Conservation (phyloP, 2,329 filamentous ascomycete species). For the Aspergillus piperis region DNA sequence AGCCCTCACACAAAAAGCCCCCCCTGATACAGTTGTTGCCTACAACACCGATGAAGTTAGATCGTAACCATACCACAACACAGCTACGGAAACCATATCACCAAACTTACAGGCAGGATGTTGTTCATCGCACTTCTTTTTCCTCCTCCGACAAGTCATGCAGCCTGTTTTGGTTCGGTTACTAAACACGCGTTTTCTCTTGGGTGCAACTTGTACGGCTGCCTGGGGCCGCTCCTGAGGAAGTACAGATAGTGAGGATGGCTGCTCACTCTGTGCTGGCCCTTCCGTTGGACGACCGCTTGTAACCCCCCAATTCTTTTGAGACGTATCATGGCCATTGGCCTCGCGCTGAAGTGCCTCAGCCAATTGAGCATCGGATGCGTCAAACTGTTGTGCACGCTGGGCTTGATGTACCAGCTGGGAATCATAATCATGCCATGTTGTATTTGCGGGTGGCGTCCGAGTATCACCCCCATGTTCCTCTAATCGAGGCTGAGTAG, state of each 20-base stretch:
- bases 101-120: constrained; percentile 80
- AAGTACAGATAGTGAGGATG: constrained; percentile 36
- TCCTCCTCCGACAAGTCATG: constrained; percentile 84
- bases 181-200: constrained; percentile 67
- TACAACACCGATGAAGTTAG: constrained; percentile 36
- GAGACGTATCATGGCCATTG: constrained; percentile 42
- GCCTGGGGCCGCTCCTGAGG: constrained; percentile 35
- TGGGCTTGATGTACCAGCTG: constrained; percentile 50
- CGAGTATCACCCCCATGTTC: constrained; percentile 34
- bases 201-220: constrained; percentile 43
- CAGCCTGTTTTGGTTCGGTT: constrained; percentile 96
- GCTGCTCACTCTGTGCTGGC: constrained; percentile 35
- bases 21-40: constrained; percentile 89
- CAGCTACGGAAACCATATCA: neutral
- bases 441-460: constrained; percentile 29
- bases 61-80: neutral
- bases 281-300: constrained; percentile 42
- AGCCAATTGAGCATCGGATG: constrained; percentile 54
- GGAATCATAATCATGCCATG: constrained; percentile 44
- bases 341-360: constrained; percentile 56
- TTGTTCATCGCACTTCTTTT: constrained; percentile 97
- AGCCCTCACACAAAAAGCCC: constrained; percentile 88
- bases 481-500: constrained; percentile 29
- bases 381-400: constrained; percentile 46
- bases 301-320: constrained; percentile 30